Evolutionary conservation across 2,329 filamentous ascomycete genomes (phyloP).

Genomic region (Stachybotrys chartarum): DNA sequence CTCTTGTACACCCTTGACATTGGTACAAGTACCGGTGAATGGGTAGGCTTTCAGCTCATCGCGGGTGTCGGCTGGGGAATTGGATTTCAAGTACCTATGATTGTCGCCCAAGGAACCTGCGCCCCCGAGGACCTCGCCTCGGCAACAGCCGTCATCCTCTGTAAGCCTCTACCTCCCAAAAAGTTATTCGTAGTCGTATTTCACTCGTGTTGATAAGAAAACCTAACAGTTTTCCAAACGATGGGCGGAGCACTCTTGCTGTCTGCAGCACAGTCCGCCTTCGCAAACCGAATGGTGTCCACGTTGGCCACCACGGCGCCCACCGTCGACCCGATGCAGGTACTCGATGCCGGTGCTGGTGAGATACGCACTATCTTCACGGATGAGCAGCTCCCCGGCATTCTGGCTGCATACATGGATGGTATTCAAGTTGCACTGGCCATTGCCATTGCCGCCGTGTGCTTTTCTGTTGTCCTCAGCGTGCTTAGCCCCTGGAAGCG

Average conservation of each 20-base stretch:
- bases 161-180: not conserved
- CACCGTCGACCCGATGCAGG: not conserved
- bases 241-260: not conserved
- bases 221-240: not conserved
- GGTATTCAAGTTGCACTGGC: not conserved
- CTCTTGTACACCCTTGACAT: conserved; percentile 34
- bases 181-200: not conserved
- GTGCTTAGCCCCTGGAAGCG: not conserved
- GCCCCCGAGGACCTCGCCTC: not conserved
- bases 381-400: not conserved
- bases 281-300: not conserved
- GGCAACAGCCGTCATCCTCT: not conserved
- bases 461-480: not conserved
- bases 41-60: conserved; percentile 48
- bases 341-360: not conserved
- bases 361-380: not conserved
- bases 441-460: not conserved
- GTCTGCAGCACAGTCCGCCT: not conserved
- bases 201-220: too few species aligned
- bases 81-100: conserved; percentile 42
- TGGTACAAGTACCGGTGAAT: conserved; percentile 30
- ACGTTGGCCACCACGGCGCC: not conserved
- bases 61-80: conserved; percentile 39
- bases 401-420: not conserved
- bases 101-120: conserved; percentile 18